These are phyloP conservation scores for Naumovozyma baii DNA, from an alignment of 805 yeast species.

Conservation along the genomic window DNA sequence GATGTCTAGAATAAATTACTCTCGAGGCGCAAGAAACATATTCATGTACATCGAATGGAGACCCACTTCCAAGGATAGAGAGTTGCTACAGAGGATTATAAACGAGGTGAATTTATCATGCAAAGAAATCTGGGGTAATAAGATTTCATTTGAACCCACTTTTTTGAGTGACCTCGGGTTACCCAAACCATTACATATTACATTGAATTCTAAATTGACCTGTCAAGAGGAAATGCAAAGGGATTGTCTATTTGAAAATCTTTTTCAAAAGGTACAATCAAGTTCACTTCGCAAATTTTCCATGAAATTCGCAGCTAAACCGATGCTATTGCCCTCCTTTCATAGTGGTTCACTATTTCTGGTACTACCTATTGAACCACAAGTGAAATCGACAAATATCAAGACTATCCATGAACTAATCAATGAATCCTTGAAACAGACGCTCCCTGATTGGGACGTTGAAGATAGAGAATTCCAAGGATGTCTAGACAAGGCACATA, in stretches of 20 bases:
- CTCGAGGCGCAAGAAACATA: constrained; percentile 7
- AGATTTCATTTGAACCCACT: constrained; percentile 16
- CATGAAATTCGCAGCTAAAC: no score
- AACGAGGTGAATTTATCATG: not conserved
- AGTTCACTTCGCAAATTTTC: no score
- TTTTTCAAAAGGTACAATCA: no score
- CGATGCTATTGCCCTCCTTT: no score
- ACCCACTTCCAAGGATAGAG: constrained; percentile 10
- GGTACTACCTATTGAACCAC: no score
- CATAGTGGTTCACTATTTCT: no score
- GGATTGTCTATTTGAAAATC: constrained; percentile 3
- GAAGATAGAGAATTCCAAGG: not conserved
- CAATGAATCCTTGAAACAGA: not conserved
- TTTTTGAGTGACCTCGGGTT: constrained; percentile 20
- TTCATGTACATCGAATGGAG: constrained; percentile 24
- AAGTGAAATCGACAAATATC: no score
- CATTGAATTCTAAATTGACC: constrained; percentile 13
- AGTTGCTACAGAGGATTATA: constrained; percentile 2
- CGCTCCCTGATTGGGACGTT: not conserved
- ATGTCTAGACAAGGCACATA: not conserved
- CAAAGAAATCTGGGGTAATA: not conserved
- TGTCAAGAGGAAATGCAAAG: constrained; percentile 8
- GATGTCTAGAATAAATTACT: no score
- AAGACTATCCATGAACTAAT: no score
- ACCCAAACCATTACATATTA: constrained; percentile 22